Evolutionary conservation across 2,329 filamentous ascomycete genomes (phyloP), one percentile per base, ranked within the genome.

Genomic region (Hymenoscyphus linearis): DNA sequence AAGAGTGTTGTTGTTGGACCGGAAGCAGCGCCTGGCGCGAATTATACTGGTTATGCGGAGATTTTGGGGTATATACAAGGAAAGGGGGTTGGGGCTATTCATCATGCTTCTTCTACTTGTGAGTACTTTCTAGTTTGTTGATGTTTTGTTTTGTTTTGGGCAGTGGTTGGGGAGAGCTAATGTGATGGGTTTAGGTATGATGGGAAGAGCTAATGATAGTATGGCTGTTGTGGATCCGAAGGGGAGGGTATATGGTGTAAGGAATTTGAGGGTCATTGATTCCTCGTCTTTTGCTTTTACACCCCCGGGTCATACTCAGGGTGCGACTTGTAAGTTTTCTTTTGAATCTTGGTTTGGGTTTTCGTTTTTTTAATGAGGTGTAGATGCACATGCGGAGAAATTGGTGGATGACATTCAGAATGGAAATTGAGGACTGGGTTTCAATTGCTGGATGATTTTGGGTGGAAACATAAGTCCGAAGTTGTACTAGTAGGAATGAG

Each of bases 161-260:
- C n/a, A 4, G 3, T 14, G 5, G 36, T 5, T 14, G 5, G 36
- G 16, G 14, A n/a, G 37, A n/a, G 14, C 2, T 14, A 18, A n/a
- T 14, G 37, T 36, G 35, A 36, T 12, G 18, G 7, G 4, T 22
- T 26, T 27, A 27, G 25, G 25, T 22, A 52, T 52, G 47, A 62
- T 75, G 0, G 78, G 82, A 61, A 74, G 68, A n/a, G 1, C 34
- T 4, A 13, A 44, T 35, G 52, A n/a, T 27, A 55, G 10, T 18
- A 55, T 35, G 27, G 31, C 52, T 3, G 52, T 55, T 5, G 27
- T 35, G 52, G 25, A 55, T 55, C 5, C 52, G 9, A 12, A 35
- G 16, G 52, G 14, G 10, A 55, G 6, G 16, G 52, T 55, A 0
- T 18, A 31, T n/a, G 52, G 52, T 27, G 52, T 55, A 16, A 16